phyloP scores from a whole-genome alignment of 495 filamentous ascomycete species.

The Annulohypoxylon moriforme region DNA sequence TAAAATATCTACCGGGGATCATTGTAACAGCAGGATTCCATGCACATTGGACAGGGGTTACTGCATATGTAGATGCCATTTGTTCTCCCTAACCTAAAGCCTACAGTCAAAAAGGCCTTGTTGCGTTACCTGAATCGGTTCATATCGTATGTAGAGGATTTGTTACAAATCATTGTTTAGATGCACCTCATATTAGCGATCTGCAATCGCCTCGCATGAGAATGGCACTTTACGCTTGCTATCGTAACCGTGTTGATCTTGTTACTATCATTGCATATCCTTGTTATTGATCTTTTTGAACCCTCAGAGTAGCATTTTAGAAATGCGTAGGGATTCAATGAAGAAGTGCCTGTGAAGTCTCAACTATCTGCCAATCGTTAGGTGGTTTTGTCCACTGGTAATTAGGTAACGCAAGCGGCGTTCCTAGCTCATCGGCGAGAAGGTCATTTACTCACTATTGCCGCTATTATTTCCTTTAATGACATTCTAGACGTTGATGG shows the following conservation, averaged over 20 bases:
- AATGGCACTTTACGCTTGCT: neutral
- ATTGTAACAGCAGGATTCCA: conserved; percentile 1
- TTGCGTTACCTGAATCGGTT: neutral
- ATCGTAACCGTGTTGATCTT: neutral
- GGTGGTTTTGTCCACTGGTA: too few species aligned
- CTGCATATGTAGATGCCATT: neutral
- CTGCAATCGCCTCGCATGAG: neutral
- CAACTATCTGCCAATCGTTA: too few species aligned
- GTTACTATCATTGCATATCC: neutral
- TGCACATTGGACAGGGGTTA: neutral
- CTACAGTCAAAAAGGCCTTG: neutral
- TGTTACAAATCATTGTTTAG: neutral
- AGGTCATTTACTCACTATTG: too few species aligned
- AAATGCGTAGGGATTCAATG: neutral
- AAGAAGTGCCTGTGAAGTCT: neutral
- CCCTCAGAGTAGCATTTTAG: neutral
- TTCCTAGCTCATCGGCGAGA: too few species aligned
- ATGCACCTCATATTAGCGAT: neutral
- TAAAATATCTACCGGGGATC: neutral
- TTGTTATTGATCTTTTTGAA: neutral
- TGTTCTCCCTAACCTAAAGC: neutral
- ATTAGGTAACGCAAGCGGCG: too few species aligned
- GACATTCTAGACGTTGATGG: neutral
- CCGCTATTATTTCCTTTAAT: too few species aligned
- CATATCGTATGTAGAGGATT: neutral